phyloP scores from a whole-genome alignment of 495 filamentous ascomycete genomes.

The Aspergillus biplanus region DNA sequence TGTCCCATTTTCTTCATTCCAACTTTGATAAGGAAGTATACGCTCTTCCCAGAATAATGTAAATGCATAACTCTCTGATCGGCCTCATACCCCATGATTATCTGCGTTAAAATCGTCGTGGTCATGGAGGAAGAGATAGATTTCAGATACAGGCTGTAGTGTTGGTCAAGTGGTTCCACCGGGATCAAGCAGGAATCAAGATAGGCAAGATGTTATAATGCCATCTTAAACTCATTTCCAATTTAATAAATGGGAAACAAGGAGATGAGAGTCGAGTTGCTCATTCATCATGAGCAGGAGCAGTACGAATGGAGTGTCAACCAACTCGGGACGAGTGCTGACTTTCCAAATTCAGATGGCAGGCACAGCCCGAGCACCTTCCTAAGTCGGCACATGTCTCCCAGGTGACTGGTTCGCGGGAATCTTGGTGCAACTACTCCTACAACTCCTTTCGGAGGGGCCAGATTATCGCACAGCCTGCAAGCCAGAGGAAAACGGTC shows the following conservation, averaged over 20 bases:
- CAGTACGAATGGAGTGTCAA: too few relatives aligned
- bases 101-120: too few relatives aligned
- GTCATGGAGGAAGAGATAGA: too few relatives aligned
- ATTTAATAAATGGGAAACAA: constrained; percentile 5
- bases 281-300: too few relatives aligned
- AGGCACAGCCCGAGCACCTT: neutral
- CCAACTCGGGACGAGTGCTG: too few relatives aligned
- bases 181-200: neutral
- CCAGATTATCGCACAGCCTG: neutral
- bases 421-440: neutral
- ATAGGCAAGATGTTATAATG: neutral
- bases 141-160: too few relatives aligned
- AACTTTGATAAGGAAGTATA: too few relatives aligned
- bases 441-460: neutral
- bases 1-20: too few relatives aligned
- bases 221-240: neutral
- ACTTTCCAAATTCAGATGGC: neutral
- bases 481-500: neutral
- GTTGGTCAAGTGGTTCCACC: too few relatives aligned
- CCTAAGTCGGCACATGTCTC: neutral
- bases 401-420: neutral
- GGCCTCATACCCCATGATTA: too few relatives aligned
- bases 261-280: neutral
- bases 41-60: too few relatives aligned
- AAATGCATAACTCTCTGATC: too few relatives aligned